phyloP scores from a whole-genome alignment of 805 yeast genomes.

The Spathaspora sp. region DNA sequence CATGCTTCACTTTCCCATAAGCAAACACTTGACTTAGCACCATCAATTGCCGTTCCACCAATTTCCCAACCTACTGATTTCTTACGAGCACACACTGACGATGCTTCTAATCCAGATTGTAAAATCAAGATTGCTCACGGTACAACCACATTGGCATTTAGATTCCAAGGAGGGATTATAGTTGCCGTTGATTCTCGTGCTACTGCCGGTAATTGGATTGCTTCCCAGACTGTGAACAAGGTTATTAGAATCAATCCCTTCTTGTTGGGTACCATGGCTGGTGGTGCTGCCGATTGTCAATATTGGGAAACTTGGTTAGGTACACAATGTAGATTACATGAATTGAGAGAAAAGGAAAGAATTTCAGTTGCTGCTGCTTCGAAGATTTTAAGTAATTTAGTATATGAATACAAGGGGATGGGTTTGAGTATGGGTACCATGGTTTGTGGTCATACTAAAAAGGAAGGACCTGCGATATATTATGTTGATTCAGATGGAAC shows the following conservation, averaged over 20 bases:
- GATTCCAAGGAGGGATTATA: constrained; percentile 91
- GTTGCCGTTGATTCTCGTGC: constrained; percentile 99
- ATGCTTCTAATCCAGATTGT: constrained; percentile 87
- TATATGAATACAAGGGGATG: constrained; percentile 92
- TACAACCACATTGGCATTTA: constrained; percentile 95
- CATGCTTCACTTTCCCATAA: constrained; percentile 14
- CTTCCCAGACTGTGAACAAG: constrained; percentile 95
- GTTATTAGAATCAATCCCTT: constrained; percentile 96
- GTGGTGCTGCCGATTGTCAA: constrained; percentile 99
- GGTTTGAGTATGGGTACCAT: constrained; percentile 99
- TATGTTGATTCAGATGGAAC: constrained; percentile 98
- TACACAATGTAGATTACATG: constrained; percentile 91
- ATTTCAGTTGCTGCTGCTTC: constrained; percentile 96
- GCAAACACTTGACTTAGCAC: constrained; percentile 41
- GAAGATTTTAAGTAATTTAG: constrained; percentile 85
- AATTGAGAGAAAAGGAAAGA: constrained; percentile 89
- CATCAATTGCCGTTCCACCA: constrained; percentile 72
- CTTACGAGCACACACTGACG: constrained; percentile 97
- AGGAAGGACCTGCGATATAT: constrained; percentile 92
- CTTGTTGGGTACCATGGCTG: constrained; percentile 96
- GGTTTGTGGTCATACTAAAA: constrained; percentile 95
- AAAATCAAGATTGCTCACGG: constrained; percentile 97
- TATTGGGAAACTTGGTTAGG: constrained; percentile 99
- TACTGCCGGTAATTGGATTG: constrained; percentile 96
- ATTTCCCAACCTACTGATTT: constrained; percentile 87